Base-by-base conservation (phyloP, 1,139 yeast genomes). In the Diutina catenulata region DNA sequence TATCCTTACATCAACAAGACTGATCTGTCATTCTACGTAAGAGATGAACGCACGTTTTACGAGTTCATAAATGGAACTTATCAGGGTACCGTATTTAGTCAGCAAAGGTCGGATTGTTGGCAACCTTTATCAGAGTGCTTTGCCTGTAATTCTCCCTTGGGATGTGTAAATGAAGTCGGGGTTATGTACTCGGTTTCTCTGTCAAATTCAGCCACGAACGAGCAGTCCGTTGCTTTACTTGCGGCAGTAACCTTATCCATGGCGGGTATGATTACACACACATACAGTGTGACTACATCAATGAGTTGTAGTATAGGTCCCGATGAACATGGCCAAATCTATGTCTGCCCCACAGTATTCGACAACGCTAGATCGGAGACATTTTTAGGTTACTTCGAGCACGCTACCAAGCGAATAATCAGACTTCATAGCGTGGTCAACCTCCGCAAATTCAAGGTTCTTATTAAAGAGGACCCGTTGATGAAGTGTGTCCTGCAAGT, bases 241-340 rank as follows among this genome's bases (percentile, higher is more conserved):
- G 35, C 35, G 9, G 25, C 24, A 6, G 18, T 21, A 6, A 21
- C 35, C 7, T 13, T 20, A 4, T 20, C 35, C 10, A 10, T 20
- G 6, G 10, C 10, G 13, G 23, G 23, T 11, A 26, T 16, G n/a
- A 18, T 31, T 3, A 14, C 8, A 13, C 35, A 31, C n/a, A 21
- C 15, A 3, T 31, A 31, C 25, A 21, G 21, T 5, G 13, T 21
- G 7, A 13, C 25, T 9, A 16, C 20, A 5, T 9, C n/a, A 5
- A 14, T 31, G 4, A 14, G n/a, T 18, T 31, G 35, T 13, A 21
- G 8, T 6, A 13, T 31, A 19, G 14, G 13, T 4, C 6, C 20
- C 3, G 35, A 26, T 18, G 35, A 31, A 21, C n/a, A 6, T 7
- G 35, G 35, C n/a, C 35, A 31, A n/a, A 13, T 31, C 3, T 31